Evolutionary conservation across 73 alveolate species (phyloP).

Genomic region (Symbiodinium pilosum): DNA sequence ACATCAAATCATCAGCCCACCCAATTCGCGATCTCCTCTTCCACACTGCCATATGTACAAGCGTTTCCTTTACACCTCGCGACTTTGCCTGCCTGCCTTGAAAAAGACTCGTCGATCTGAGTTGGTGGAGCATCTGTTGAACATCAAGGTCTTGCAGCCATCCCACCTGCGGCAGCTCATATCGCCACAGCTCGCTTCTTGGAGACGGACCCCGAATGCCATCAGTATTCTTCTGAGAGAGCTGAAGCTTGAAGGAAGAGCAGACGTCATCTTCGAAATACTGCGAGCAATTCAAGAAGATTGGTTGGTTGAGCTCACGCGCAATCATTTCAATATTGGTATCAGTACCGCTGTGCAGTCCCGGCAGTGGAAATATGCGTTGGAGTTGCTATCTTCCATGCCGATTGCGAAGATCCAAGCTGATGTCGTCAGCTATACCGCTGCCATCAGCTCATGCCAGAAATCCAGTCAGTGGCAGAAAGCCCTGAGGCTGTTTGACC

Average conservation of each 20-base stretch:
- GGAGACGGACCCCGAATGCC: constrained; percentile 2
- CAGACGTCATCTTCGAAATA: background rate
- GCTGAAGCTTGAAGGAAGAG: background rate
- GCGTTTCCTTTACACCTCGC: background rate
- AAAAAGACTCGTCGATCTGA: background rate
- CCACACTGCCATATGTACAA: no score
- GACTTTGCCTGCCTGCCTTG: background rate
- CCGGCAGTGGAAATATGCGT: background rate
- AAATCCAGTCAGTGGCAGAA: background rate
- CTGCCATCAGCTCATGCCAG: background rate
- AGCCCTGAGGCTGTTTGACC: background rate
- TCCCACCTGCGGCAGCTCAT: background rate
- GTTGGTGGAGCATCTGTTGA: background rate
- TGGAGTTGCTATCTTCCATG: background rate
- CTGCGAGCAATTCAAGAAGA: background rate
- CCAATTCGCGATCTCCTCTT: no score
- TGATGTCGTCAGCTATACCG: background rate
- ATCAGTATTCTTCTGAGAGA: background rate
- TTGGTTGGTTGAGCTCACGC: background rate
- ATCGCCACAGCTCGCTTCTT: background rate
- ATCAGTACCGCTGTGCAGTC: constrained; percentile 6
- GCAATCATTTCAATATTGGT: background rate
- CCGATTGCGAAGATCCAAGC: background rate
- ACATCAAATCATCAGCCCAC: no score
- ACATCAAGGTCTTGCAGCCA: background rate